Conservation (phyloP, 2,329 filamentous ascomycete genomes). For the Trichoderma oligosporum region DNA sequence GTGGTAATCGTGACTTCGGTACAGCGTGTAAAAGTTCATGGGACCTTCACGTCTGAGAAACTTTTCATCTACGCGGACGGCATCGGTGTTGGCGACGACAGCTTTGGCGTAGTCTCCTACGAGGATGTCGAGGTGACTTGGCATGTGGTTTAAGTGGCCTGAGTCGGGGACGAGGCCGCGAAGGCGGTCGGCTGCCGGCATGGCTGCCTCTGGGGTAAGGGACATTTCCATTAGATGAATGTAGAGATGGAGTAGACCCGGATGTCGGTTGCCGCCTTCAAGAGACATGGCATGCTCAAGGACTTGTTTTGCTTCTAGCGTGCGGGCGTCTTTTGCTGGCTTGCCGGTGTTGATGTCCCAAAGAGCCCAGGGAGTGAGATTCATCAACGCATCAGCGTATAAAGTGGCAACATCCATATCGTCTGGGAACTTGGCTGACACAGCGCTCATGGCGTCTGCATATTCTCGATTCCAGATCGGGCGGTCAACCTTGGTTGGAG, state of each 20-base stretch:
- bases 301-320: constrained; percentile 33
- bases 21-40: constrained; percentile 72
- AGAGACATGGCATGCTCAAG: constrained; percentile 47
- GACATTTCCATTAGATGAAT: constrained; percentile 81
- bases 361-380: constrained; percentile 45
- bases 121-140: constrained; percentile 70
- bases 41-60: constrained; percentile 58
- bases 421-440: constrained; percentile 36
- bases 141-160: constrained; percentile 73
- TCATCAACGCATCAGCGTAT: constrained; percentile 46
- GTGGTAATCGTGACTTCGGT: constrained; percentile 71
- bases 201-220: constrained; percentile 56
- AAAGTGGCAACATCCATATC: constrained; percentile 39
- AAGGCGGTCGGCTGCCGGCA: constrained; percentile 58
- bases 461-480: constrained; percentile 37
- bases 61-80: constrained; percentile 64
- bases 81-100: constrained; percentile 62
- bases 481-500: constrained; percentile 44
- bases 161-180: constrained; percentile 64
- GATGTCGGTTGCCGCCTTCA: constrained; percentile 47
- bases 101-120: constrained; percentile 67
- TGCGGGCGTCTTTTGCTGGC: constrained; percentile 32
- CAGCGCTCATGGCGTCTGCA: constrained; percentile 39
- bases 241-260: constrained; percentile 70
- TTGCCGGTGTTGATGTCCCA: constrained; percentile 39